These are phyloP conservation scores for Fusarium sp. DNA, from an alignment of 2,329 filamentous ascomycete species.

Conservation along the genomic window DNA sequence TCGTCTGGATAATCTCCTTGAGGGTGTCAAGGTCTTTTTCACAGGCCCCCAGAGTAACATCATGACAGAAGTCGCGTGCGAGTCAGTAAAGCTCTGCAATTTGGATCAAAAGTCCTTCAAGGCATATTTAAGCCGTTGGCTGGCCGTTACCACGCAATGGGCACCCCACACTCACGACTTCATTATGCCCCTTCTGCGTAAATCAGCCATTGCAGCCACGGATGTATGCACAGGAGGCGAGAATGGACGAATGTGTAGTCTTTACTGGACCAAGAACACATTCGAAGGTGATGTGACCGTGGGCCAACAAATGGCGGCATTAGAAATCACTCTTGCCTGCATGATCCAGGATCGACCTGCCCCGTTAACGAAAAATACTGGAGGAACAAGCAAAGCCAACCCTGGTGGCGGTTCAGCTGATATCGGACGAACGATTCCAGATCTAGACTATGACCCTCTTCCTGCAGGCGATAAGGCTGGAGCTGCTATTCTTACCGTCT, in stretches of 20 bases:
- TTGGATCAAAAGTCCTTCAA: conserved; percentile 73
- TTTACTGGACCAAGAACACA: conserved; percentile 66
- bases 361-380: conserved; percentile 62
- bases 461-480: conserved; percentile 74
- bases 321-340: conserved; percentile 73
- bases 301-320: conserved; percentile 77
- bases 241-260: conserved; percentile 69
- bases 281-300: conserved; percentile 72
- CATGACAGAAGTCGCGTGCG: conserved; percentile 75
- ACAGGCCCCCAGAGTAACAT: conserved; percentile 62
- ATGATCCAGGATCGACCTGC: conserved; percentile 60
- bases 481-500: conserved; percentile 71
- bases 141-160: conserved; percentile 72
- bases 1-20: conserved; percentile 67
- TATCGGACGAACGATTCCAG: conserved; percentile 53
- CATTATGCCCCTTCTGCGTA: conserved; percentile 65
- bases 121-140: conserved; percentile 71
- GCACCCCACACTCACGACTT: conserved; percentile 67
- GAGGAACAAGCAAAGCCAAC: conserved; percentile 67
- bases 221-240: conserved; percentile 67
- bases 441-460: conserved; percentile 45
- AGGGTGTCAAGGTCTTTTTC: conserved; percentile 67
- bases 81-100: conserved; percentile 70
- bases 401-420: conserved; percentile 61
- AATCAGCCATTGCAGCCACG: conserved; percentile 68